Evolutionary conservation across 305 asterid genomes (phyloP).

Genomic region (Fraxinus velutina): DNA sequence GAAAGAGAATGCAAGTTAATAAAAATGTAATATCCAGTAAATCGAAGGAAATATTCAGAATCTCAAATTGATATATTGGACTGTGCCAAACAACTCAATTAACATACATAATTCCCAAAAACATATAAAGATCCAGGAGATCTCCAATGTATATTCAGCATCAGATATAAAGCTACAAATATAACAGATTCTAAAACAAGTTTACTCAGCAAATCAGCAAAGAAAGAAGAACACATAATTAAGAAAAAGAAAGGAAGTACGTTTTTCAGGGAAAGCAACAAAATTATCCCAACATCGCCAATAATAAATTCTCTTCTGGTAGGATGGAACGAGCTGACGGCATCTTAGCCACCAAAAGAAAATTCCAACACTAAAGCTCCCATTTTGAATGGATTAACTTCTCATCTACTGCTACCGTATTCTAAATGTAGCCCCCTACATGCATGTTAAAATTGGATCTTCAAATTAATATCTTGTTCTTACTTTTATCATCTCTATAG

Average conservation of each 20-base stretch:
- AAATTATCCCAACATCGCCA: neutral
- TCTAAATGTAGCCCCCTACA: neutral
- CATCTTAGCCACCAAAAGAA: neutral
- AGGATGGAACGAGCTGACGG: neutral
- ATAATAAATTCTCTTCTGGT: neutral
- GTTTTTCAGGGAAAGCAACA: neutral
- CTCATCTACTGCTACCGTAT: neutral
- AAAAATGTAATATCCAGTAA: neutral
- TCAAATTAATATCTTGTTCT: neutral
- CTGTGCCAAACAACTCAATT: neutral
- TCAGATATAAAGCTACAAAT: neutral
- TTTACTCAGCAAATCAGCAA: conserved; percentile 18
- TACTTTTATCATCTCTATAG: neutral
- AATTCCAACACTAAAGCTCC: neutral
- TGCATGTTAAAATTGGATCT: neutral
- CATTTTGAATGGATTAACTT: neutral
- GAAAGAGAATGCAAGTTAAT: neutral
- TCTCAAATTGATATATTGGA: neutral
- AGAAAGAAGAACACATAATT: neutral
- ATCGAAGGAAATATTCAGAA: neutral
- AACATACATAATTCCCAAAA: neutral
- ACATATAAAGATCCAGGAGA: neutral
- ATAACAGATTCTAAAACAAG: neutral
- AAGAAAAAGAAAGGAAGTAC: neutral
- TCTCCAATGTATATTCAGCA: neutral